Conservation (phyloP, 768 basidiomycete genomes). For the Hirschioporus abietinus region DNA sequence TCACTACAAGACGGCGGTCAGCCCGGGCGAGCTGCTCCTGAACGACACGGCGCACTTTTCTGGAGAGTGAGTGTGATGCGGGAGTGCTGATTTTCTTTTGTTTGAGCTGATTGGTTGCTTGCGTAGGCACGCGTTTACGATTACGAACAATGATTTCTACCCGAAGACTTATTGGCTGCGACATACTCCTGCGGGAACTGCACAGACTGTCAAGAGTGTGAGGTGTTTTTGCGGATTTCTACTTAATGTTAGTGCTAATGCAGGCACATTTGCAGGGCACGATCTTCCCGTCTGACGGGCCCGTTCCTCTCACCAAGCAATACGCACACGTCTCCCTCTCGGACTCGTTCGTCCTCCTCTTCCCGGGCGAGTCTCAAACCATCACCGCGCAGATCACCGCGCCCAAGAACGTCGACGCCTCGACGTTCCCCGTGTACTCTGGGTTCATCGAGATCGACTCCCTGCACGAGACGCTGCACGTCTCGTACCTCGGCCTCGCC, state of each 20-base stretch:
- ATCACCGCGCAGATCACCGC: conserved; percentile 42
- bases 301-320: conserved; percentile 42
- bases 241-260: conserved; percentile 3
- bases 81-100: not conserved
- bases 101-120: not conserved
- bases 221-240: conserved; percentile 15
- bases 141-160: conserved; percentile 43
- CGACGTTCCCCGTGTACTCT: conserved; percentile 52
- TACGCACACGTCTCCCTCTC: conserved; percentile 34
- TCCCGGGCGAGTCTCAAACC: conserved; percentile 34
- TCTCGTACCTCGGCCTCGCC: conserved; percentile 42
- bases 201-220: conserved; percentile 39
- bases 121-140: conserved; percentile 41
- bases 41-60: conserved; percentile 60
- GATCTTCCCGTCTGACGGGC: conserved; percentile 38
- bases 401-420: conserved; percentile 35
- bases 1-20: conserved; percentile 43
- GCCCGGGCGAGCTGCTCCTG: conserved; percentile 49
- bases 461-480: conserved; percentile 31
- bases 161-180: conserved; percentile 41
- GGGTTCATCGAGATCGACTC: conserved; percentile 44
- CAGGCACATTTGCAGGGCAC: conserved; percentile 25
- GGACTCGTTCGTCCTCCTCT: conserved; percentile 32
- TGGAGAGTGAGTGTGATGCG: conserved; percentile 28
- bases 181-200: conserved; percentile 54